Base-by-base conservation (phyloP, 208 protist species). In the Zelonia costaricensis region DNA sequence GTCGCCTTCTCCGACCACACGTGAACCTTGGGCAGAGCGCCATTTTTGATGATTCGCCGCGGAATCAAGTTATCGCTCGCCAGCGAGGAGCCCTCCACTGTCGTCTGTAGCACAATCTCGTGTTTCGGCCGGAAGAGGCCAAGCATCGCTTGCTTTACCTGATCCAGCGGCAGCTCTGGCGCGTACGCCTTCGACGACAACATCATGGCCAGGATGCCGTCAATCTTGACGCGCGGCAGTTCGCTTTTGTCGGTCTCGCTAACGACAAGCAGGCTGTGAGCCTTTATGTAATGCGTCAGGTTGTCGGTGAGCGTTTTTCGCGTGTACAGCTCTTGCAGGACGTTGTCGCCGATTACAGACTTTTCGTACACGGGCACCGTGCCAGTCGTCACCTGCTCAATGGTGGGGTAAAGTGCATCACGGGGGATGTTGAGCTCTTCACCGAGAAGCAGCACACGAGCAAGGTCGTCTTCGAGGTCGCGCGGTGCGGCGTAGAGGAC, bases 51-150 rank as follows among this genome's bases (percentile, higher is more conserved):
- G 36, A 83, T 60, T 1, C 40, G 63, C 35, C 64, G 67, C 4
- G 74, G 69, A 13, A 67, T 45, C 48, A 82, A 49, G 18, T 61
- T 57, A 10, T 62, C 70, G 44, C 57, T 80, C 2, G 64, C 79
- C 1, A 64, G 31, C 0, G 63, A 35, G 0, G 68, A 69, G 0
- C 76, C 78, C 10, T 55, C 54, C 1, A 88, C 65, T 3, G 31
- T 62, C 0, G 80, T 86, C 31, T 88, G 80, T 35, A 90, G 46
- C 0, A 74, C 45, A 62, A 93, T 78, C 68, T 91, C 62, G 55
- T 82, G 66, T 49, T 87, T 72, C 38, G 72, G 53, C 6, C 20
- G 46, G 49, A 91, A 90, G 12, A 74, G 44, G 15, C 52, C 38
- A 7, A 91, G 51, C 62, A 76, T 61, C 20, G 52, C 39, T 18